phyloP scores from a whole-genome alignment of 768 basidiomycete species.

The Xerocomellus intermedius region DNA sequence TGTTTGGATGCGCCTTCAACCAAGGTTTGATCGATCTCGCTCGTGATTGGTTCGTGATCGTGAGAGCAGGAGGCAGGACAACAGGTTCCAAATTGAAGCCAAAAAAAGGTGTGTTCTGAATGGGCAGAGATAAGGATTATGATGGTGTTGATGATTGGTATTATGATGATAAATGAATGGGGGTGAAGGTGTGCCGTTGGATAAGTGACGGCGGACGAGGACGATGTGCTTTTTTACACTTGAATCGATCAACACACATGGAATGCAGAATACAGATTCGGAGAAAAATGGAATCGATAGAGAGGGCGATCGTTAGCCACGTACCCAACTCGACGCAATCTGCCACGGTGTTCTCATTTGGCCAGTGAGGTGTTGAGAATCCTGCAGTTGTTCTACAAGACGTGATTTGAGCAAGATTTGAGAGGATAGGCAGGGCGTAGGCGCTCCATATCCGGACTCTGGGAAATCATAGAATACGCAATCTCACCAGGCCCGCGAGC shows the following conservation, averaged over 20 bases:
- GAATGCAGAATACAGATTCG: background rate
- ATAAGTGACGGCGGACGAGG: background rate
- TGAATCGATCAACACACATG: background rate
- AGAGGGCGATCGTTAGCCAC: background rate
- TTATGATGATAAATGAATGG: background rate
- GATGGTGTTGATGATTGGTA: background rate
- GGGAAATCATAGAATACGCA: slow-evolving; percentile 2
- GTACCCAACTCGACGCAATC: background rate
- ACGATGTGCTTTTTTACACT: background rate
- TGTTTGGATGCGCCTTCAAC: background rate
- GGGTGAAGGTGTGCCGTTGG: background rate
- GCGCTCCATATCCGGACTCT: background rate
- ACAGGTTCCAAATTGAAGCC: background rate
- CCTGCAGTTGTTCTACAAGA: background rate
- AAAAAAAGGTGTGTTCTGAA: slow-evolving; percentile 7
- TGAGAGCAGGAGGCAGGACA: slow-evolving; percentile 9
- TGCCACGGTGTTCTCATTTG: background rate
- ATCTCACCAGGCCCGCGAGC: background rate
- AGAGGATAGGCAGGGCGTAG: background rate
- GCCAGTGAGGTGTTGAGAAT: background rate
- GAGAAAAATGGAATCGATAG: background rate
- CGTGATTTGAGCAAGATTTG: background rate
- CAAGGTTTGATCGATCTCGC: slow-evolving; percentile 21
- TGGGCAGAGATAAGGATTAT: slow-evolving; percentile 16
- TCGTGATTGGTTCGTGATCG: slow-evolving; percentile 12